Evolutionary conservation across 2,329 filamentous ascomycete species (phyloP), one percentile per base, ranked within the genome.

Genomic region (Fusarium tricinctum): DNA sequence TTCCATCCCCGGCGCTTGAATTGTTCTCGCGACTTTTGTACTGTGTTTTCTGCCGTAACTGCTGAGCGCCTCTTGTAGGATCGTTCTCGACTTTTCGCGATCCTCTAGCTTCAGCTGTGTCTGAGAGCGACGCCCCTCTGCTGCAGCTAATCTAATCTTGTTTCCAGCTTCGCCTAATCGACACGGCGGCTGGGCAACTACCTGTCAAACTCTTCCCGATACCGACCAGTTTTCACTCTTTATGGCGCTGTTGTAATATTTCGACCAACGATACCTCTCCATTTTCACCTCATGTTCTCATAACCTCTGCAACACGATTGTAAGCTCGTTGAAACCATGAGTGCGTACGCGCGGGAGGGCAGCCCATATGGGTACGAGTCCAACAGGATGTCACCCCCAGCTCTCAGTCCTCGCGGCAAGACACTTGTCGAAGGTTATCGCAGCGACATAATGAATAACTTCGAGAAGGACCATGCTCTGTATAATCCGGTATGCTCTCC

Each of bases 381-480:
- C 38, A 72, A 73, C 66, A 68, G 76, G 64, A 65, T 76, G 47
- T 74, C 78, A 38, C 74, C 76, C 22, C 75, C 76, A 64, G 75
- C 69, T 74, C 74, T 78, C 52, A 75, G 74, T 51, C 81, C 82
- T 39, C 82, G 78, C 44, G 80, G 80, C 51, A 86, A 84, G 71
- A 80, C 81, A 20, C 80, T 89, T 58, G 81, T 88, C 50, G 85
- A 90, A 55, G 87, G 86, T 43, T 91, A 91, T 76, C 83, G 83
- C 49, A 81, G 80, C 49, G 86, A 88, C 61, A 82, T 85, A 55
- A 74, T 86, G 53, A 84, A 83, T 66, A 83, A 84, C 10, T 87
- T 87, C 68, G 83, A 85, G 71, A 82, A 80, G 63, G 84, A 87
- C 46, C 84, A 80, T 63, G 81, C 86, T 42, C 83, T 82, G 59